Base-by-base conservation (phyloP, 805 yeast species). In the Wickerhamiella australiensis region DNA sequence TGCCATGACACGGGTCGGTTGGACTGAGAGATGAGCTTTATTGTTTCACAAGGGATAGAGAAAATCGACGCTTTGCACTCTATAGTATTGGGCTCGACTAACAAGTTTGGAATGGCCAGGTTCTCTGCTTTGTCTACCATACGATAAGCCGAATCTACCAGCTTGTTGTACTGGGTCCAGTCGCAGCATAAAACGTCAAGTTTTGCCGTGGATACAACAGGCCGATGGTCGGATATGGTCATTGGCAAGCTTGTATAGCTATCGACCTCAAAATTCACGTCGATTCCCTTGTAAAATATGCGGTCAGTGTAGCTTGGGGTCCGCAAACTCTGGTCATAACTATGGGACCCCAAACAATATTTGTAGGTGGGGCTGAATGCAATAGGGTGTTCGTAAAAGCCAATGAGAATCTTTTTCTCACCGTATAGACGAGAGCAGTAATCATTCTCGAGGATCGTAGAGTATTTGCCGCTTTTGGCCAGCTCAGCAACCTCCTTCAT, bases 251-350 rank as follows among this genome's bases (percentile, higher is more conserved):
- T 36, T 17, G 43, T 46, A 17, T 46, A 46, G 5, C 27, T 17
- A 8, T 27, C 37, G 29, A 46, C 33, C n/a, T 37, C 17, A 21
- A 17, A 37, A 15, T 18, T 21, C 29, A 46, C 7, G 7, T 46
- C n/a, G 6, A n/a, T 9, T 3, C 63, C 62, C 1, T 71, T 61
- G 58, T 64, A 71, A 18, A 78, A 57, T 2, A 78, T 69, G 27
- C 84, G 66, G 53, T 78, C 84, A 0, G 82, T 77, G 58, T 78
- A 78, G 0, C 81, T 74, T 0, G 84, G 82, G 5, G 65, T 61
- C 44, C 82, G 64, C 3, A 37, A 6, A n/a, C 42, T 22, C 17
- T 57, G 61, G 3, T 56, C 47, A 18, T 53, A 53, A 29, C 48
- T 42, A 27, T 56, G 48, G 1, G 61, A 55, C 11, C 64, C 67